Evolutionary conservation across 75 land plant species (phyloP).

Genomic region (Isoetes taiwanensis): DNA sequence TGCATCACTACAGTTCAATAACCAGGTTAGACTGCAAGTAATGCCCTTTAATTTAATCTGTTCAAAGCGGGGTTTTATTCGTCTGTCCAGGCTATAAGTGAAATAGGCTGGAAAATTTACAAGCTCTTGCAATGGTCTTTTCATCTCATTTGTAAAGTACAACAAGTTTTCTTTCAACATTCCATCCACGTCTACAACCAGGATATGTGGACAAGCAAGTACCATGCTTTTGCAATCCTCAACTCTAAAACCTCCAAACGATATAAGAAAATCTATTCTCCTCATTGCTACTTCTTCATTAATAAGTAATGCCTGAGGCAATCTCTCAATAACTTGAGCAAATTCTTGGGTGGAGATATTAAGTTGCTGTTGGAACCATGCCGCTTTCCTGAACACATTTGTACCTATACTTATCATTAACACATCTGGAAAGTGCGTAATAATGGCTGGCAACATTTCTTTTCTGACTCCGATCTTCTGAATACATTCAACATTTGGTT

Average conservation of each 20-base stretch:
- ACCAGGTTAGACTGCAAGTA: constrained; percentile 66
- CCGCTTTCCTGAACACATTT: constrained; percentile 34
- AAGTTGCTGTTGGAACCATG: constrained; percentile 34
- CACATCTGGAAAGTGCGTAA: constrained; percentile 69
- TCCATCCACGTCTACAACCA: constrained; percentile 50
- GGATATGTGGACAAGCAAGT: constrained; percentile 62
- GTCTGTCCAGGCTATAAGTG: constrained; percentile 63
- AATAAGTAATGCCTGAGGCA: constrained; percentile 63
- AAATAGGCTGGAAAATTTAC: constrained; percentile 75
- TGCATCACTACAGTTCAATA: constrained; percentile 63
- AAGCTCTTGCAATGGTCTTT: constrained; percentile 47
- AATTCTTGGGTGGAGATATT: constrained; percentile 28
- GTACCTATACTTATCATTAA: constrained; percentile 46
- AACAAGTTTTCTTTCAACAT: constrained; percentile 51
- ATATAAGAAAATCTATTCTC: constrained; percentile 48
- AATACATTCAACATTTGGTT: constrained; percentile 41
- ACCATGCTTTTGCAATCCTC: constrained; percentile 63
- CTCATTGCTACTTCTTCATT: constrained; percentile 23
- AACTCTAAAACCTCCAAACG: constrained; percentile 36
- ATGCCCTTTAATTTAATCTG: constrained; percentile 39
- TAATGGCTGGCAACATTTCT: constrained; percentile 32
- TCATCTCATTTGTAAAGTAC: constrained; percentile 48
- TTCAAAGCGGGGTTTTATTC: constrained; percentile 52
- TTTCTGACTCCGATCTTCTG: constrained; percentile 41
- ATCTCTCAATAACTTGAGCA: constrained; percentile 46